Evolutionary conservation across 2,329 filamentous ascomycete species (phyloP), one percentile per base, ranked within the genome.

Genomic region (Aureobasidium sp.): DNA sequence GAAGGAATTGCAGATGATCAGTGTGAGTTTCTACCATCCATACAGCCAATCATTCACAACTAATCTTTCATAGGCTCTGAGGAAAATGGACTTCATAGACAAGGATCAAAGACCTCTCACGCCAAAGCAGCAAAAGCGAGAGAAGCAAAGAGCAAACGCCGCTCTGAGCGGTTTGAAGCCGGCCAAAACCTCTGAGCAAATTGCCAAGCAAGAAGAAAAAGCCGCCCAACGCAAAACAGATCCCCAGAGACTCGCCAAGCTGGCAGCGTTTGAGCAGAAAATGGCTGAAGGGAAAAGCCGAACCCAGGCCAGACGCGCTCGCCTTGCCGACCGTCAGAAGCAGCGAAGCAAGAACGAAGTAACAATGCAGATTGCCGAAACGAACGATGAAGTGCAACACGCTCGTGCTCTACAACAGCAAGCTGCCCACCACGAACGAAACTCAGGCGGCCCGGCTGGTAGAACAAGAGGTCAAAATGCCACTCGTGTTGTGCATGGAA

Each of bases 1-100:
- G 4, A 16, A 45, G 14, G 41, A 45, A 24, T 17, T 27, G 8
- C 41, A 45, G 41, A 45, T 45, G 41, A 34, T 45, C 41, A 45
- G 7, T 3, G 41, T 45, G 16, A 45, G 41, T 45, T 17, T 21
- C 6, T 44, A 16, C 25, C 11, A 17, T 19, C 16, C 21, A 8
- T 12, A 8, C 4, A 6, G 6, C 14, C 22, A 11, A 17, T 12
- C n/a, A 19, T 6, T 37, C 21, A 11, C 25, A 19, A 14, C 44
- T 48, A 6, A 48, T 22, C n/a, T 2, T 25, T 14, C 16, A 4
- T 22, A 48, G 44, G 44, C 44, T 37, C n/a, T 48, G 21, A 48
- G 4, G n/a, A 48, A 6, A 12, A 48, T 48, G 44, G 37, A 37
- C 22, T 37, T 48, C 32, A 17, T 25, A 14, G 44, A 37, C 7